Evolutionary conservation across 345 rosid species (phyloP).

Genomic region (Syzygium grande): DNA sequence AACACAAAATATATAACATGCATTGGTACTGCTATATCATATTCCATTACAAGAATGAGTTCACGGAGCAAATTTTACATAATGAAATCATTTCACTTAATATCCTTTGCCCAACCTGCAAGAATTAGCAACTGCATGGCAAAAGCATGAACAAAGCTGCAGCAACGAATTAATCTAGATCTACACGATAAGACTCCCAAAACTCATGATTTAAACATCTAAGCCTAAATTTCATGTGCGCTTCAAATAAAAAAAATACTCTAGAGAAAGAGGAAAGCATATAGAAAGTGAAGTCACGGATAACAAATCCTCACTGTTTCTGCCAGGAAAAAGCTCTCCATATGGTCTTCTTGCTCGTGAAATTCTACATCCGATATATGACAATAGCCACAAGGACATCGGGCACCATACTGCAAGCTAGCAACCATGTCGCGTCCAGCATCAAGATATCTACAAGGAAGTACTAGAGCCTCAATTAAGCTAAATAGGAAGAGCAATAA

Average conservation of each 20-base stretch:
- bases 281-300: background rate
- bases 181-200: background rate
- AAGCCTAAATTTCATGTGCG: background rate
- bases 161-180: background rate
- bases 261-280: background rate
- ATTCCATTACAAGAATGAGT: background rate
- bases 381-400: constrained; percentile 95
- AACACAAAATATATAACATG: background rate
- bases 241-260: background rate
- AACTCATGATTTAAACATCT: background rate
- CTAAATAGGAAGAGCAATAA: background rate
- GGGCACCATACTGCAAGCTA: constrained; percentile 92
- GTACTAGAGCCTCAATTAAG: background rate
- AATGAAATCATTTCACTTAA: background rate
- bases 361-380: constrained; percentile 90
- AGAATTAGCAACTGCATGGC: background rate
- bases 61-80: background rate
- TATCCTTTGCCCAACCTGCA: background rate
- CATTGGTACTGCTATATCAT: background rate
- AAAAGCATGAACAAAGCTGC: background rate
- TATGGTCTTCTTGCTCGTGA: constrained; percentile 84
- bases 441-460: constrained; percentile 68
- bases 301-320: constrained; percentile 69
- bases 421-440: constrained; percentile 92
- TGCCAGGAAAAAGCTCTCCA: constrained; percentile 99